Conservation (phyloP, 163 green algal genomes). For the Volvox carteri region DNA sequence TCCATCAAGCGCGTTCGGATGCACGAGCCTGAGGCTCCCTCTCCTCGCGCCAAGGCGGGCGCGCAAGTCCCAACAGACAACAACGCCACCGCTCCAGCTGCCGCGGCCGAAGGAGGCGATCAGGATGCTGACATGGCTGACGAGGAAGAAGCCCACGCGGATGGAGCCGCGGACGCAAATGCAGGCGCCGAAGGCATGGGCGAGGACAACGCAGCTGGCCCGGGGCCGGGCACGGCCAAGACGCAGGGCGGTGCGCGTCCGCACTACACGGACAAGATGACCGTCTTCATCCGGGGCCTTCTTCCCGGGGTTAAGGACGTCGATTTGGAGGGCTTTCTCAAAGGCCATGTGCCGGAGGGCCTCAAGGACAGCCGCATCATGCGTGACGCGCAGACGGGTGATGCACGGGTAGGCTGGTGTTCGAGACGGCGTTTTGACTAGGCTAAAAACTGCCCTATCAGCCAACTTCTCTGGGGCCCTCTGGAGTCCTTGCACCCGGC, state of each 20-base stretch:
- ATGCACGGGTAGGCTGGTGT: slow-evolving; percentile 41
- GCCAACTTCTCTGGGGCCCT: too few species aligned
- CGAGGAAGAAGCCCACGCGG: background rate
- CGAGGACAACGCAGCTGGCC: slow-evolving; percentile 5
- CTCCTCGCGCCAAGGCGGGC: background rate
- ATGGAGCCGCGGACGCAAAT: background rate
- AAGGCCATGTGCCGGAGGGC: slow-evolving; percentile 1
- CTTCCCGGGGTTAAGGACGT: slow-evolving; percentile 63
- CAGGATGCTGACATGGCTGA: slow-evolving; percentile 13
- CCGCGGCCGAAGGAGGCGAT: background rate
- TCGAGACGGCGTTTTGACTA: too few species aligned
- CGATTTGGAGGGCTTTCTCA: slow-evolving; percentile 62
- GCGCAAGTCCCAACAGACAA: too few species aligned
- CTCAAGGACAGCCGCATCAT: slow-evolving; percentile 75
- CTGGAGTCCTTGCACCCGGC: too few species aligned
- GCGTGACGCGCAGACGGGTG: slow-evolving; percentile 61
- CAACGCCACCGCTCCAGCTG: background rate
- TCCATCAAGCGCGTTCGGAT: slow-evolving; percentile 23
- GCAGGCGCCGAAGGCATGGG: background rate
- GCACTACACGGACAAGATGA: slow-evolving; percentile 67
- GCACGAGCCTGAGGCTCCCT: background rate
- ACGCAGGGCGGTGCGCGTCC: background rate
- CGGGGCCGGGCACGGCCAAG: background rate
- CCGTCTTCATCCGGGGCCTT: slow-evolving; percentile 76
- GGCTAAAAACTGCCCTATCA: too few species aligned